Conservation (phyloP, 2,329 filamentous ascomycete species). For the Aureobasidium zeae region DNA sequence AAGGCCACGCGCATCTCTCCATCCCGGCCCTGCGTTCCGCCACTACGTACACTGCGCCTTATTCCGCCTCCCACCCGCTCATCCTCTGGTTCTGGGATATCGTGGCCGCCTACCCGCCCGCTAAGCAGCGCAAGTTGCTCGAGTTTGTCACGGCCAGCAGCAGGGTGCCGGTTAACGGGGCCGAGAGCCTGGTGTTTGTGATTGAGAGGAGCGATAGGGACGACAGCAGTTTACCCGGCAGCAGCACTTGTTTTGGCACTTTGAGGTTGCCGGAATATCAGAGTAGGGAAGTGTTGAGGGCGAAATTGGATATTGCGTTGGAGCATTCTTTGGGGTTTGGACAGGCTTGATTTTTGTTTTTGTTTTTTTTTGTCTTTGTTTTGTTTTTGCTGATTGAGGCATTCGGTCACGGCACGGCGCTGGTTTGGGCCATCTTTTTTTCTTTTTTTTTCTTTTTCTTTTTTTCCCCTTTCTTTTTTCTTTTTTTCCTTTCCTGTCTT, state of each 20-base stretch:
- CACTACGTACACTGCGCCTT: slow-evolving; percentile 75
- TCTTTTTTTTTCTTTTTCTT: not conserved
- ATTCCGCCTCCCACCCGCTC: slow-evolving; percentile 57
- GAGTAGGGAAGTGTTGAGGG: slow-evolving; percentile 57
- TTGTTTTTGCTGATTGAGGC: no score
- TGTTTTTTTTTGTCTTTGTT: not conserved
- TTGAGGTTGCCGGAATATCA: slow-evolving; percentile 76
- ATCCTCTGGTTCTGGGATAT: slow-evolving; percentile 79
- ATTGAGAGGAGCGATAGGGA: slow-evolving; percentile 68
- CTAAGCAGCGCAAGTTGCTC: slow-evolving; percentile 65
- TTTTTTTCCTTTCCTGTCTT: not conserved
- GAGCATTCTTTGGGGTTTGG: slow-evolving; percentile 47
- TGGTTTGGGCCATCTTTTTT: no score
- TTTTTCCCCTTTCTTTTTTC: not conserved
- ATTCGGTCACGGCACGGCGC: no score
- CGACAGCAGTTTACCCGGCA: slow-evolving; percentile 61
- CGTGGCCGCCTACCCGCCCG: slow-evolving; percentile 56
- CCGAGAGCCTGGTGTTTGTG: slow-evolving; percentile 72
- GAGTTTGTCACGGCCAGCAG: slow-evolving; percentile 95
- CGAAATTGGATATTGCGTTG: slow-evolving; percentile 74
- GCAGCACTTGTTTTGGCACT: slow-evolving; percentile 87
- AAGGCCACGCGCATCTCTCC: slow-evolving; percentile 76
- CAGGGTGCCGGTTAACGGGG: slow-evolving; percentile 77
- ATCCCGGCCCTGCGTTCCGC: slow-evolving; percentile 61
- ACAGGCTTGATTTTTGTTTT: slow-evolving; percentile 14